These are phyloP conservation scores for Trametes gibbosa DNA, from an alignment of 768 basidiomycete genomes.

Conservation along the genomic window DNA sequence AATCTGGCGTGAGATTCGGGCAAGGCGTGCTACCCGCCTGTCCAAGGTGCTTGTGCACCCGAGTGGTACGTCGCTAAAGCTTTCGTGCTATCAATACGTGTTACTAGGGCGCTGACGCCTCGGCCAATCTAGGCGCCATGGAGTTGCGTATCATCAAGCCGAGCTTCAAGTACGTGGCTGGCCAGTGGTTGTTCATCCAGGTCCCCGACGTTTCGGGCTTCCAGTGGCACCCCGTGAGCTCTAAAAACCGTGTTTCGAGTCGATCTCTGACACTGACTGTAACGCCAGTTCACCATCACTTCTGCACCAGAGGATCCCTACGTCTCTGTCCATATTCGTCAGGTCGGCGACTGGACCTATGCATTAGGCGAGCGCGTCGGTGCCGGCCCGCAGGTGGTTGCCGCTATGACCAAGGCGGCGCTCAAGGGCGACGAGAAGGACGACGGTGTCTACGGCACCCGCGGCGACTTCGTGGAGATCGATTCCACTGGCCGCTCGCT, in stretches of 20 bases:
- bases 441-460: constrained; percentile 42
- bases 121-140: constrained; percentile 64
- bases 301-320: constrained; percentile 94
- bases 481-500: constrained; percentile 54
- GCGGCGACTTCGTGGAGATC: constrained; percentile 82
- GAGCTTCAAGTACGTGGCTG: constrained; percentile 86
- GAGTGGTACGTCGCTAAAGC: constrained; percentile 52
- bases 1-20: constrained; percentile 78
- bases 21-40: constrained; percentile 71
- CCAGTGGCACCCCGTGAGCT: constrained; percentile 96
- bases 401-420: constrained; percentile 72
- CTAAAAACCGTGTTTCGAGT: not conserved
- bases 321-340: constrained; percentile 88
- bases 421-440: constrained; percentile 75
- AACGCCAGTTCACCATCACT: constrained; percentile 82
- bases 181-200: constrained; percentile 90
- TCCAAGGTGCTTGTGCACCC: constrained; percentile 89
- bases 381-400: constrained; percentile 72
- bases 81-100: constrained; percentile 3
- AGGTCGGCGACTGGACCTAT: constrained; percentile 87
- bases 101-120: constrained; percentile 5
- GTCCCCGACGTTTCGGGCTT: constrained; percentile 79
- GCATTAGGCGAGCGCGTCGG: constrained; percentile 86
- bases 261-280: not conserved
- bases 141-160: constrained; percentile 91